Evolutionary conservation across 495 filamentous ascomycete species (phyloP), one percentile per base, ranked within the genome.

Genomic region (Clavariopsis aquatica): DNA sequence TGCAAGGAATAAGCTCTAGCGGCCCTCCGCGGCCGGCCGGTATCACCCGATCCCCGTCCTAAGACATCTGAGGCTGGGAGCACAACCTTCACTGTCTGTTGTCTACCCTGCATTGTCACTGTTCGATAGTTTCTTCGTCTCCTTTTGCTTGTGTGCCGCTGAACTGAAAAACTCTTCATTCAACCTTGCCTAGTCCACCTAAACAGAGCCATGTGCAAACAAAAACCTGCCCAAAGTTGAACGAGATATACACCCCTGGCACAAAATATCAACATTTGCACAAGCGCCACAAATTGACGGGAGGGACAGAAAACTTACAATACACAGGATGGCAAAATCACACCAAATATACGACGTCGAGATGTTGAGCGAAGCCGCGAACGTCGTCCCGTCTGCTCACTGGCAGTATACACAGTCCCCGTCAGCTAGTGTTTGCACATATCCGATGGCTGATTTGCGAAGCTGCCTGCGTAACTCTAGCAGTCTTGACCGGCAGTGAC

Each of bases 401-500:
- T 78, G 76, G 41, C 76, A 78, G 63, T 73, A 71, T 5, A 72
- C 73, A 57, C 76, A 78, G 13, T 70, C 49, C 7, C 74, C 76
- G 38, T 71, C 57, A 3, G 57, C 34, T 45, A 71, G 69, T 23
- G 72, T 75, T 47, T 62, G 47, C 20, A 78, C 70, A 52, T 77
- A 76, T 26, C 76, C 76, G 34, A 73, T 75, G 10, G 62, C 58
- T 71, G 68, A 6, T 57, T 27, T 9, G 73, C 69, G 54, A 70
- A 76, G 8, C 58, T 49, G 12, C 70, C 72, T n/a, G 74, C 70
- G 56, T 86, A 87, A 26, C 74, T 64, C 23, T 79, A 72, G 61
- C 84, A 87, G 7, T 75, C 80, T 63, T 78, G 64, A 9, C 79
- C 80, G 7, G 76, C 66, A 0, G 82, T 1, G 84, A 77, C 29